phyloP scores from a whole-genome alignment of 2,329 filamentous ascomycete species.

The Pyricularia sp. region DNA sequence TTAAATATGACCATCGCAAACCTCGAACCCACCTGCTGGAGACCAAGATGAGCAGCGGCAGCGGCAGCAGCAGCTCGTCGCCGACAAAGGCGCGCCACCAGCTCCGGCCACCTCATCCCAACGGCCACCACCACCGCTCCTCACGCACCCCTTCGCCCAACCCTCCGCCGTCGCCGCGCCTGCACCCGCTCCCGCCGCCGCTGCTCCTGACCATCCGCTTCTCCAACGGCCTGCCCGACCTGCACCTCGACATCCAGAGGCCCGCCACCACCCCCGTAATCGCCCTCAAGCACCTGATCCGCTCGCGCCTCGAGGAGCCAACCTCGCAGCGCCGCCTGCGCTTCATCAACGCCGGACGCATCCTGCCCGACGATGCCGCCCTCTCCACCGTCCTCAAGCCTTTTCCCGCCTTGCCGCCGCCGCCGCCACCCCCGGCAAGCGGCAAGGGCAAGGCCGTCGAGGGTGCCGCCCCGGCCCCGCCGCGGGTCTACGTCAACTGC shows the following conservation, averaged over 20 bases:
- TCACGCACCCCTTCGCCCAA: neutral
- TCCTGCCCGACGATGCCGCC: slow-evolving; percentile 61
- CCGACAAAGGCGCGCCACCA: slow-evolving; percentile 1
- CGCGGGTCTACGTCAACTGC: slow-evolving; percentile 80
- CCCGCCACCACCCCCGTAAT: slow-evolving; percentile 60
- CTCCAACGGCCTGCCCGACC: slow-evolving; percentile 70
- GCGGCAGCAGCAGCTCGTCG: slow-evolving; percentile 4
- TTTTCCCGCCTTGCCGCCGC: slow-evolving; percentile 28
- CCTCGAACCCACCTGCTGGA: neutral
- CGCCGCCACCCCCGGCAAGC: neutral
- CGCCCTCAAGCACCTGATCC: slow-evolving; percentile 71
- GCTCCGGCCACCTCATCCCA: slow-evolving; percentile 2
- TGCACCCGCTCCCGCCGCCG: slow-evolving; percentile 3
- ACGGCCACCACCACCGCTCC: slow-evolving; percentile 1
- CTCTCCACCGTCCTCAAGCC: slow-evolving; percentile 56
- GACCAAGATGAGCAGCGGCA: slow-evolving; percentile 6
- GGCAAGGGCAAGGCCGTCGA: slow-evolving; percentile 56
- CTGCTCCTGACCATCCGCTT: slow-evolving; percentile 83
- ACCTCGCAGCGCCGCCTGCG: slow-evolving; percentile 57
- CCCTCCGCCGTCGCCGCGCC: slow-evolving; percentile 3
- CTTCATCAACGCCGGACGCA: slow-evolving; percentile 79
- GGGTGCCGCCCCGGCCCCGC: slow-evolving; percentile 27
- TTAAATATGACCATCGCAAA: neutral
- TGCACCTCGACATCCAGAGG: slow-evolving; percentile 60
- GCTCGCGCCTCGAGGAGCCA: slow-evolving; percentile 49